Conservation (phyloP, 1,139 yeast species). For the Blastobotrys apis region DNA sequence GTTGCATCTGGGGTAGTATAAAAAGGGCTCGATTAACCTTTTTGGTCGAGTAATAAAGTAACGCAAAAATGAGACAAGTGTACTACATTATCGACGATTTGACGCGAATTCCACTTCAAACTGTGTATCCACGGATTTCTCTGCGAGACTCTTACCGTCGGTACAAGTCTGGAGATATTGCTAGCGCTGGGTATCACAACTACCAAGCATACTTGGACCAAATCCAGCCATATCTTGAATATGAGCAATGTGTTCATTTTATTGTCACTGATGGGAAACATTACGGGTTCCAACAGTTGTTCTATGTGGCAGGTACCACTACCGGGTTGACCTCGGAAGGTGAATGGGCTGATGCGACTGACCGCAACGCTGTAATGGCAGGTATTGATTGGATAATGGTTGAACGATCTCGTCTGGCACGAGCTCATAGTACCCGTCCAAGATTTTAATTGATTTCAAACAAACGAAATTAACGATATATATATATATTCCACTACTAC, state of each 20-base stretch:
- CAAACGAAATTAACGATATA: neutral
- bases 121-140: neutral
- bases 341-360: constrained; percentile 5
- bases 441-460: neutral
- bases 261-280: constrained; percentile 6
- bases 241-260: constrained; percentile 6
- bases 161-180: constrained; percentile 6
- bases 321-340: constrained; percentile 10
- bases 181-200: constrained; percentile 8
- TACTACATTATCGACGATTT: constrained; percentile 8
- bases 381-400: constrained; percentile 6
- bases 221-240: constrained; percentile 3
- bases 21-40: too few species aligned
- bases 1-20: too few species aligned
- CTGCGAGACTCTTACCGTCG: constrained; percentile 10
- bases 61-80: constrained; percentile 6
- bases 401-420: constrained; percentile 5
- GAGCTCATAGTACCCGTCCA: constrained; percentile 1
- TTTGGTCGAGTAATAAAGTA: too few species aligned
- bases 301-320: neutral
- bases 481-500: too few species aligned
- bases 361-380: constrained; percentile 1
- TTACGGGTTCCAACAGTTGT: constrained; percentile 13
- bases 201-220: constrained; percentile 9
- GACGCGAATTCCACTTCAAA: constrained; percentile 5